Conservation (phyloP, 1,284 basidiomycete species). For the Rhodotorula sp. region DNA sequence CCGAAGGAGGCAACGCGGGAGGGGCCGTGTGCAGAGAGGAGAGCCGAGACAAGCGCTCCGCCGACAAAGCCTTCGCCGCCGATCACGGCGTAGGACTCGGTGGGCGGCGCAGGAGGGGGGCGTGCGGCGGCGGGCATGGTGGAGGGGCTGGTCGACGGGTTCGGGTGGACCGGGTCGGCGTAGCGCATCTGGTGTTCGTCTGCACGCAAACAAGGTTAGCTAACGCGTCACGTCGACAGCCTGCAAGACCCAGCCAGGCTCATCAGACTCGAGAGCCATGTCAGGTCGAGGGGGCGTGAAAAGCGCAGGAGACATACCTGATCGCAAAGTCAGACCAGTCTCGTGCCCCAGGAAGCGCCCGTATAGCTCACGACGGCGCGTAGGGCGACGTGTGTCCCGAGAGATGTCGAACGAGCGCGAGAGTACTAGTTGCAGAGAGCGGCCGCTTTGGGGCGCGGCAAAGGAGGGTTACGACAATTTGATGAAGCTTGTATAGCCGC, state of each 20-base stretch:
- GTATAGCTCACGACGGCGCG: background rate
- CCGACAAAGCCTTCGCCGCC: constrained; percentile 70
- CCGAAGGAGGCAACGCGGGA: constrained; percentile 74
- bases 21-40: constrained; percentile 67
- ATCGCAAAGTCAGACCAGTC: too few relatives aligned
- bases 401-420: background rate
- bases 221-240: too few relatives aligned
- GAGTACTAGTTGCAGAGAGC: too few relatives aligned
- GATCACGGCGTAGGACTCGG: constrained; percentile 41
- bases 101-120: background rate
- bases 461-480: too few relatives aligned
- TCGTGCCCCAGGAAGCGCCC: too few relatives aligned
- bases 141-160: background rate
- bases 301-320: too few relatives aligned
- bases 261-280: too few relatives aligned
- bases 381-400: background rate
- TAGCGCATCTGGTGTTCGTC: background rate
- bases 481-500: too few relatives aligned
- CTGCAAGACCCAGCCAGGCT: too few relatives aligned
- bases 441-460: too few relatives aligned
- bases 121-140: constrained; percentile 10
- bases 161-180: background rate
- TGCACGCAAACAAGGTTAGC: too few relatives aligned
- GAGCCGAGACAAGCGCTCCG: constrained; percentile 79
- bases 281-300: too few relatives aligned